phyloP scores from a whole-genome alignment of 768 basidiomycete genomes.

The Xanthoconium stramineum region DNA sequence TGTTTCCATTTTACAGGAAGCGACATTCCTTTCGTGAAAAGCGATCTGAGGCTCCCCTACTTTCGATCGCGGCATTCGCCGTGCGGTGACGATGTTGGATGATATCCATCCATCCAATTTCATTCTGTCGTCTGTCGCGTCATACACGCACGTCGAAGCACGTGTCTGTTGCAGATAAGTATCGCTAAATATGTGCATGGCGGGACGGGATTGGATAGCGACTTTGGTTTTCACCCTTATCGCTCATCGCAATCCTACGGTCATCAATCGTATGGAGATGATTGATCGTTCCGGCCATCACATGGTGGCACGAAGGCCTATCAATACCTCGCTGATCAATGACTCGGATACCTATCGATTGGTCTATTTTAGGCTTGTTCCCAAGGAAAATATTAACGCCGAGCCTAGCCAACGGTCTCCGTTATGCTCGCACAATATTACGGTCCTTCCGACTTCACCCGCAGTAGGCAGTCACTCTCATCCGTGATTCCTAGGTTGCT shows the following conservation, averaged over 20 bases:
- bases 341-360: not conserved
- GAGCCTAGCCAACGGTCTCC: not conserved
- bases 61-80: not conserved
- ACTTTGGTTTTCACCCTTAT: not conserved
- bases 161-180: not conserved
- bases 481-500: not conserved
- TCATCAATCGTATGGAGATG: not conserved
- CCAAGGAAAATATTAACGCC: not conserved
- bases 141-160: not conserved
- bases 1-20: slow-evolving; percentile 9
- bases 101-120: not conserved
- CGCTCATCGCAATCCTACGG: not conserved
- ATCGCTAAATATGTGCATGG: not conserved
- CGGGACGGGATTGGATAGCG: not conserved
- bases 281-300: too few relatives aligned
- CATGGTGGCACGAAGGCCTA: not conserved
- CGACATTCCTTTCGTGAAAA: slow-evolving; percentile 3
- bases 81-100: not conserved
- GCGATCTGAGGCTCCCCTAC: not conserved
- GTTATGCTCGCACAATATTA: not conserved
- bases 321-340: not conserved
- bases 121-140: too few relatives aligned
- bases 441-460: slow-evolving; percentile 5
- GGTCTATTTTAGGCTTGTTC: not conserved
- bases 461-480: not conserved